phyloP scores from a whole-genome alignment of 139 green algal species.

The Mesotaenium endlicherianum region DNA sequence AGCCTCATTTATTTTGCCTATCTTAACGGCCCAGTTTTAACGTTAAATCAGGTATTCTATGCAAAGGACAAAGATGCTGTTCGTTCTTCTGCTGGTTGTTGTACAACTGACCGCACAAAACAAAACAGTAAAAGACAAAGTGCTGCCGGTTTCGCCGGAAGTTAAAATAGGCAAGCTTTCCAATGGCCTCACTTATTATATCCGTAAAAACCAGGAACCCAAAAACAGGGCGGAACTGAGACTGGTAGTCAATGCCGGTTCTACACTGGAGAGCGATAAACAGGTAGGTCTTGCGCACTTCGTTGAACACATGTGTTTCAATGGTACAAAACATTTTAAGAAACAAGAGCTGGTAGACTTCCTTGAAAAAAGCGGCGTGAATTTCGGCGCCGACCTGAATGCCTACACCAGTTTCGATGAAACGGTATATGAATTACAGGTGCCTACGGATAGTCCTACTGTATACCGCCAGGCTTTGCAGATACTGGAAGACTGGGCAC shows the following conservation, averaged over 20 bases:
- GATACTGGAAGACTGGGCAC: no score
- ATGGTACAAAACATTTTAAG: background rate
- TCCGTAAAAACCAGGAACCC: background rate
- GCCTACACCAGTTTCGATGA: background rate
- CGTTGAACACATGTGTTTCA: background rate
- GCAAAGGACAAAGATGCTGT: no score
- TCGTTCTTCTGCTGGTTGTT: no score
- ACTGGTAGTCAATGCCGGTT: background rate
- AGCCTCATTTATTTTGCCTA: no score
- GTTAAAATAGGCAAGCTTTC: background rate
- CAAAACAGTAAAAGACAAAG: no score
- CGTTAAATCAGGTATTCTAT: no score
- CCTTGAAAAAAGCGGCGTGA: background rate
- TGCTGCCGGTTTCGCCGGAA: no score
- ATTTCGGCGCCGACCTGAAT: background rate
- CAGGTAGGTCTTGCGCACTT: background rate
- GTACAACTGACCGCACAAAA: no score
- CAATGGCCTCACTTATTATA: background rate
- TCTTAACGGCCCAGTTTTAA: no score
- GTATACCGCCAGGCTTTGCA: no score
- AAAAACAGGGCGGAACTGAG: background rate
- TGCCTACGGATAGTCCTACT: no score
- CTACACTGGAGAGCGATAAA: background rate
- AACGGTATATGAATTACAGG: conserved; percentile 47
- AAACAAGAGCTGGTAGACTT: background rate